phyloP scores from a whole-genome alignment of 495 filamentous ascomycete species.

The Talaromyces ruber region DNA sequence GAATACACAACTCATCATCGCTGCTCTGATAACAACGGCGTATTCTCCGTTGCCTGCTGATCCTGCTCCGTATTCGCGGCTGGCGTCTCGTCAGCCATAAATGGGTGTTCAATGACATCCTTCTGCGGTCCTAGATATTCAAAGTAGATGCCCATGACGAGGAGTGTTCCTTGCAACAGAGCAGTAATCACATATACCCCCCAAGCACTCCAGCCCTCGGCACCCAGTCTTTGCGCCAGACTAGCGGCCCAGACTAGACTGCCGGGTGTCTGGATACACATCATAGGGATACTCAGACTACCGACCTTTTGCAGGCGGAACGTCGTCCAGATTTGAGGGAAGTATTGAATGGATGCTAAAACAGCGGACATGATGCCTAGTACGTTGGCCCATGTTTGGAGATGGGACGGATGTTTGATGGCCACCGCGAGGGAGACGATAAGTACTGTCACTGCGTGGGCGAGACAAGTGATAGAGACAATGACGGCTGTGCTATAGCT shows the following conservation, averaged over 20 bases:
- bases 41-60: constrained; percentile 38
- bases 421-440: constrained; percentile 57
- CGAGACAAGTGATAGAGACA: constrained; percentile 58
- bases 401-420: constrained; percentile 42
- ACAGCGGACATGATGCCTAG: constrained; percentile 68
- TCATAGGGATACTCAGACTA: constrained; percentile 92
- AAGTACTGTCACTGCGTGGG: constrained; percentile 61
- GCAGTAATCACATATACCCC: constrained; percentile 81
- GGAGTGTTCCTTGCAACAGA: constrained; percentile 70
- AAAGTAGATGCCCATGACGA: constrained; percentile 74
- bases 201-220: constrained; percentile 91
- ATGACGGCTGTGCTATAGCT: constrained; percentile 67
- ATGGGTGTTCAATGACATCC: constrained; percentile 20
- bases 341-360: constrained; percentile 83
- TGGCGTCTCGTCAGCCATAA: not conserved
- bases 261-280: constrained; percentile 95
- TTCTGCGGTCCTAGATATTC: constrained; percentile 44
- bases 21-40: constrained; percentile 30
- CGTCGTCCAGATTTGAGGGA: constrained; percentile 91
- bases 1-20: constrained; percentile 5
- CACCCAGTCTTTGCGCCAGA: constrained; percentile 69
- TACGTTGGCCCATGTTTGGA: constrained; percentile 72
- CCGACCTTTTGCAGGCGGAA: constrained; percentile 74
- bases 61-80: constrained; percentile 8
- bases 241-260: constrained; percentile 83